Percentiles rank a stretch among this genome's conserved stretches.
Evolutionary conservation across 1,284 basidiomycete species (phyloP).

Genomic region (Cerrena zonata): DNA sequence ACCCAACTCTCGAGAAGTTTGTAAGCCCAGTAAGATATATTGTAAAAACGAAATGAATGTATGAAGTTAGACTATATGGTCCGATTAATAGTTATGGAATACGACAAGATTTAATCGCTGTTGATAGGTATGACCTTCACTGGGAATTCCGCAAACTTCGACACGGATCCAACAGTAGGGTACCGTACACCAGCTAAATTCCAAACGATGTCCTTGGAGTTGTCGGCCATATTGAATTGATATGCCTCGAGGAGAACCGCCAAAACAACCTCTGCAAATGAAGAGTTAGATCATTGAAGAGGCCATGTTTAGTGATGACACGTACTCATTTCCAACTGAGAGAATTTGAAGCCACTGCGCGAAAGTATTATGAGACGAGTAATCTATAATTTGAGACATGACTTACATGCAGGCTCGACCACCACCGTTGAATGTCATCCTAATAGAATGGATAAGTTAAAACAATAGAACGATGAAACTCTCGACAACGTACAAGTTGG

Average conservation of each 20-base stretch:
- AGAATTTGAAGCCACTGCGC: slow-evolving; percentile 13
- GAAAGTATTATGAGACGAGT: neutral
- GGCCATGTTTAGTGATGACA: no score
- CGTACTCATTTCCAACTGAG: slow-evolving; percentile 12
- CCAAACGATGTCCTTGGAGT: slow-evolving; percentile 8
- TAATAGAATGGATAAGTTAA: no score
- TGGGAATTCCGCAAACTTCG: no score
- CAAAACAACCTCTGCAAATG: slow-evolving; percentile 12
- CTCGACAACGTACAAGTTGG: slow-evolving; percentile 13
- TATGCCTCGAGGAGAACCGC: slow-evolving; percentile 7
- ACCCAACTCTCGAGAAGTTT: no score
- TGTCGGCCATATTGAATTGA: slow-evolving; percentile 1
- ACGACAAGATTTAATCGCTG: no score
- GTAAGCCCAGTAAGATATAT: no score
- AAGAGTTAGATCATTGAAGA: no score
- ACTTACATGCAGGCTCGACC: slow-evolving; percentile 14
- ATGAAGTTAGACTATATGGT: no score
- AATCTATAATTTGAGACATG: neutral
- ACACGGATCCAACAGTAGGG: slow-evolving; percentile 10
- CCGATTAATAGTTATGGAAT: no score
- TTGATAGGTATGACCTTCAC: no score
- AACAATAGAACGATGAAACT: no score
- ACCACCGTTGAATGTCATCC: slow-evolving; percentile 15
- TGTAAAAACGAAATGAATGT: no score
- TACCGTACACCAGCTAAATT: slow-evolving; percentile 10